These are phyloP conservation scores for Mucor indicus DNA, from an alignment of 371 early-diverging fungal species.

Conservation along the genomic window DNA sequence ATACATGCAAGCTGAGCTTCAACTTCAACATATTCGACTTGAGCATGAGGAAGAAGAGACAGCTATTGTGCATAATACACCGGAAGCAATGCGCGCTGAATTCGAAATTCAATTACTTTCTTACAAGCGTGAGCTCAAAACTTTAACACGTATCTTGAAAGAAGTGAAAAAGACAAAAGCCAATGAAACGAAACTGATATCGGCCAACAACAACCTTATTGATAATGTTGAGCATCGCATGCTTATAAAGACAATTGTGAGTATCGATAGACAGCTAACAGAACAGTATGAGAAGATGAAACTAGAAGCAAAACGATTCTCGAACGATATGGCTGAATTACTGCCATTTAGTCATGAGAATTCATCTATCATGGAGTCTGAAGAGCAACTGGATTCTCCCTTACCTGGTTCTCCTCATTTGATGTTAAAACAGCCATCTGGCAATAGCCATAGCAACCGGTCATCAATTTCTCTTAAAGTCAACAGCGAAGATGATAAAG, in stretches of 20 bases:
- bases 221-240: slow-evolving; percentile 12
- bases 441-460: not conserved
- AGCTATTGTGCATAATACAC: no score
- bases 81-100: not conserved
- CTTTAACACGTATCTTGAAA: slow-evolving; percentile 10
- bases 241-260: slow-evolving; percentile 13
- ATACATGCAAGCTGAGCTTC: no score
- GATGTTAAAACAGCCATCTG: not conserved
- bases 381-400: not conserved
- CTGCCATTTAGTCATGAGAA: no score
- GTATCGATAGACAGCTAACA: slow-evolving; percentile 18
- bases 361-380: not conserved
- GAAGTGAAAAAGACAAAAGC: slow-evolving; percentile 13
- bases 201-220: not conserved
- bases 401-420: not conserved
- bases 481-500: not conserved
- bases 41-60: no score
- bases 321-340: slow-evolving; percentile 16
- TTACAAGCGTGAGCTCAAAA: slow-evolving; percentile 16
- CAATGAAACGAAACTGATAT: slow-evolving; percentile 5
- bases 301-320: slow-evolving; percentile 17
- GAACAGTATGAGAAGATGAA: slow-evolving; percentile 22
- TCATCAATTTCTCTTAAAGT: not conserved
- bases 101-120: slow-evolving; percentile 9
- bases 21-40: no score